Evolutionary conservation across 1,284 basidiomycete genomes (phyloP), one percentile per base, ranked within the genome.

Genomic region (Moniliella sp.): DNA sequence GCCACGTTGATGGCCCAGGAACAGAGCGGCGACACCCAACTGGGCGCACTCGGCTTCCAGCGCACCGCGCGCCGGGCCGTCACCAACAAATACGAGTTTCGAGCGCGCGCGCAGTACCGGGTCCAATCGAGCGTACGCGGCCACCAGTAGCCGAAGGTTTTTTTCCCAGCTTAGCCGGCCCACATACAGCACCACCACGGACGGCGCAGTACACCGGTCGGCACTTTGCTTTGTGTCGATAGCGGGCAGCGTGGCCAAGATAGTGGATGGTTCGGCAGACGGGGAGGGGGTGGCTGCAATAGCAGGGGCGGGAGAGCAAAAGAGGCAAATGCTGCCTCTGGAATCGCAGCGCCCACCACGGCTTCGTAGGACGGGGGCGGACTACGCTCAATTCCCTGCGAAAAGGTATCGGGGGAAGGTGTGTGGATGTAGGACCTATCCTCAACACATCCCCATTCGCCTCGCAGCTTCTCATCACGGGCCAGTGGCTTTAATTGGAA

Each of bases 61-160:
- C 17, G 67, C 67, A 1, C 31, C 34, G 4, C 66, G 51, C 0
- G 69, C 68, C 0, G 69, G 69, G 0, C 69, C 69, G 35, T 71
- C 68, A 4, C 69, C 69, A 13, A 69, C 68, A 27, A 71, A 66
- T 3, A 70, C 64, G 14, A 70, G 63, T 41, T 67, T 68, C 14
- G 66, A 65, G 18, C 43, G 43, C 57, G 21, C 15, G 32, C 34
- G 34, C 39, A 36, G 33, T 35, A 49, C 12, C 32, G 29, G 32
- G 1, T 52, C 46, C 3, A 69, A 50, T 4, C 56, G 38, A 4
- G 49, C 43, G 45, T 67, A 68, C 1, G 69, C 66, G 30, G 64
- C 60, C 30, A 71, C 62, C 4, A 71, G 57, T 4, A 71, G 61
- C n/a, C 65, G 59, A 2, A 71, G 64, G 46, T 71, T 71, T 57